phyloP scores from a whole-genome alignment of 345 rosid species.

The Excoecaria cochinchinensis region DNA sequence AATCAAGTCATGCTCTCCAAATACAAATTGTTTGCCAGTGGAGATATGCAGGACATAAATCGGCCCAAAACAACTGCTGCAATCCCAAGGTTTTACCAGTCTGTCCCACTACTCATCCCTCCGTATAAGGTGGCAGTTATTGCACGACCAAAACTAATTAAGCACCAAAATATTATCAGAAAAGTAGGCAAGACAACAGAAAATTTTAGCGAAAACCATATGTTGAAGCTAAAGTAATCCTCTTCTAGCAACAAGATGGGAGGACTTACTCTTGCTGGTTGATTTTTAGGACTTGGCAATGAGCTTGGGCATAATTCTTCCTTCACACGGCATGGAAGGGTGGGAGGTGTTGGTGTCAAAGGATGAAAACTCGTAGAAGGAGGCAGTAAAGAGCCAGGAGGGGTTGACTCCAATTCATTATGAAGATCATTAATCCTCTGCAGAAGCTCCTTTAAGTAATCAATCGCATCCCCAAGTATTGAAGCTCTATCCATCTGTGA shows the following conservation, averaged over 20 bases:
- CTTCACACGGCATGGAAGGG: conserved; percentile 70
- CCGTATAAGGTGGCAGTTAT: background rate
- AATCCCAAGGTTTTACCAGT: background rate
- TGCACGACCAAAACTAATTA: background rate
- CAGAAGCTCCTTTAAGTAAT: conserved; percentile 88
- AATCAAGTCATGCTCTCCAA: background rate
- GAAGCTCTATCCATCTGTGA: conserved; percentile 97
- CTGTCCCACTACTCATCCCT: background rate
- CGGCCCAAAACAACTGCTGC: background rate
- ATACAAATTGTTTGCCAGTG: background rate
- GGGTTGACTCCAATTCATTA: conserved; percentile 75
- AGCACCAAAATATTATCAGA: background rate
- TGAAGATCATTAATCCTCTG: conserved; percentile 94
- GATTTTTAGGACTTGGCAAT: conserved; percentile 74
- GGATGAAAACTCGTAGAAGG: conserved; percentile 71
- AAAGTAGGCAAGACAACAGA: background rate
- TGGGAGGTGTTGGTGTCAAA: conserved; percentile 77
- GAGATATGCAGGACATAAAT: background rate
- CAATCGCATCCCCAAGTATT: conserved; percentile 94
- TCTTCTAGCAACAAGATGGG: conserved; percentile 1
- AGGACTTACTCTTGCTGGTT: conserved; percentile 66
- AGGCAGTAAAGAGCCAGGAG: conserved; percentile 58
- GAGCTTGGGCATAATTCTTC: conserved; percentile 76
- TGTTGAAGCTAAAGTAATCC: background rate
- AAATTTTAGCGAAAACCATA: background rate